phyloP scores from a whole-genome alignment of 495 filamentous ascomycete species.

The Penicillium soppii region DNA sequence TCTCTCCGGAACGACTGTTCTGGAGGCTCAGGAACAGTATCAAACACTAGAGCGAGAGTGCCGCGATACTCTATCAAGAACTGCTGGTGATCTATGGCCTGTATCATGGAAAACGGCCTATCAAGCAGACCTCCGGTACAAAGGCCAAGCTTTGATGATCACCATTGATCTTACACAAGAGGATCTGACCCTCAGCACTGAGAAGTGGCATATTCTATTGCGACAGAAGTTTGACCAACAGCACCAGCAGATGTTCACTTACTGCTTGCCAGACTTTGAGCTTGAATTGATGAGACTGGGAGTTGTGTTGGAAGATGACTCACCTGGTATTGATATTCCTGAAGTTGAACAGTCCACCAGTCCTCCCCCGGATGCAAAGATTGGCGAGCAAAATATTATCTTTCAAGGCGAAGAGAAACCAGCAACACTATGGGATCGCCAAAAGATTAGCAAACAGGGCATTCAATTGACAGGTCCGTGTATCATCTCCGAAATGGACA shows the following conservation, averaged over 20 bases:
- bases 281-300: conserved; percentile 48
- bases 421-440: conserved; percentile 45
- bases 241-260: conserved; percentile 50
- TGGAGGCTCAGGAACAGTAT: conserved; percentile 26
- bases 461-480: conserved; percentile 41
- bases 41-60: conserved; percentile 18
- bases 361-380: conserved; percentile 31
- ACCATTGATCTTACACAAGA: conserved; percentile 35
- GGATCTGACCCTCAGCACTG: conserved; percentile 24
- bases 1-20: conserved; percentile 26
- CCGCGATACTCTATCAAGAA: conserved; percentile 17
- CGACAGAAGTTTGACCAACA: conserved; percentile 38
- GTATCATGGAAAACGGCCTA: conserved; percentile 30
- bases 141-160: conserved; percentile 47
- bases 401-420: conserved; percentile 36
- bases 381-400: conserved; percentile 35
- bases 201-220: conserved; percentile 21
- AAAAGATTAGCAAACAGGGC: conserved; percentile 39
- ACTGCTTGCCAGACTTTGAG: conserved; percentile 40
- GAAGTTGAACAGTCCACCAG: conserved; percentile 24
- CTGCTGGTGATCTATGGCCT: conserved; percentile 14
- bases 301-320: conserved; percentile 42
- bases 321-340: conserved; percentile 36
- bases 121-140: conserved; percentile 48
- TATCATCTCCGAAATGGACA: conserved; percentile 51